Percentiles rank a stretch among this genome's conserved stretches.
phyloP scores from a whole-genome alignment of 306 rosid genomes.

The Prunus salicina region DNA sequence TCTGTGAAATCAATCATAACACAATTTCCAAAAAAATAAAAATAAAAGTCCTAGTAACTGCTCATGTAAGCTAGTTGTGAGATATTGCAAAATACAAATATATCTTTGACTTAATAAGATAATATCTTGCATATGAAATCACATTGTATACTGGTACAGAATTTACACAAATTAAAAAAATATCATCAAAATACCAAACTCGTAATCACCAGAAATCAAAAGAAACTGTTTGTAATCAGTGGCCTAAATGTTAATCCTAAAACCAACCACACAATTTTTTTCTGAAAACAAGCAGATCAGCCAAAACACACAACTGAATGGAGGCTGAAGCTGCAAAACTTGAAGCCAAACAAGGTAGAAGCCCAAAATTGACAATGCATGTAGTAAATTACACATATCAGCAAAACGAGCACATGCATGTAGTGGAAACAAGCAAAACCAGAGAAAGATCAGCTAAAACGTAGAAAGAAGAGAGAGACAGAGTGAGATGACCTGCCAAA shows the following conservation, averaged over 20 bases:
- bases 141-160: background rate
- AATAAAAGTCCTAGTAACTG: background rate
- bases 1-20: background rate
- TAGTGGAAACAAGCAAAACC: background rate
- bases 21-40: background rate
- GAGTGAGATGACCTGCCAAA: background rate
- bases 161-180: background rate
- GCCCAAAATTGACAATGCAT: conserved; percentile 1
- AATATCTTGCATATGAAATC: background rate
- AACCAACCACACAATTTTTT: background rate
- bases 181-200: background rate
- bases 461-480: background rate
- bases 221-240: background rate
- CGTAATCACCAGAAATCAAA: background rate
- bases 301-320: background rate
- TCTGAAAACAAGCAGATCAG: background rate
- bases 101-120: background rate
- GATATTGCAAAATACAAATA: background rate
- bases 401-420: conserved; percentile 3
- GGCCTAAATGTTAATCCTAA: background rate
- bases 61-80: background rate
- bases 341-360: background rate
- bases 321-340: background rate
- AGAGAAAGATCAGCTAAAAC: background rate
- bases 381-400: background rate